Evolutionary conservation across 345 rosid genomes (phyloP).

Genomic region (Populus tremula): DNA sequence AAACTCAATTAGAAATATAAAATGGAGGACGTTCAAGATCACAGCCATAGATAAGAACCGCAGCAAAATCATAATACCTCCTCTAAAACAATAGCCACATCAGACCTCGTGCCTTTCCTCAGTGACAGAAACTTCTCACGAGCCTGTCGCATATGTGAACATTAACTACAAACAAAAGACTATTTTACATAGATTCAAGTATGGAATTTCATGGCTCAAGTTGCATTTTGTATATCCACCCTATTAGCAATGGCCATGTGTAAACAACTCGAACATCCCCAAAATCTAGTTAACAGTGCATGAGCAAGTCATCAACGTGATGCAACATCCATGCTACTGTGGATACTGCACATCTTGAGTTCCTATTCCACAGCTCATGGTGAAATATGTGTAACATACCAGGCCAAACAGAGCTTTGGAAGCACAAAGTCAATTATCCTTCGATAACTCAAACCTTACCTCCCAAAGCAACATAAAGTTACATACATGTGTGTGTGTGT

Average conservation of each 20-base stretch:
- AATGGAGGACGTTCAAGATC: neutral
- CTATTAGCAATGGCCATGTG: neutral
- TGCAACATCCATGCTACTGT: neutral
- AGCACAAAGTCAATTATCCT: neutral
- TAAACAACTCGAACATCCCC: neutral
- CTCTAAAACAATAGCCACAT: slow-evolving; percentile 66
- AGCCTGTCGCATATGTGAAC: slow-evolving; percentile 45
- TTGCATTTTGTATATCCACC: neutral
- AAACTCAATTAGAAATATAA: neutral
- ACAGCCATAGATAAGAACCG: slow-evolving; percentile 5
- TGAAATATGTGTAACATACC: neutral
- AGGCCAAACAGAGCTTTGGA: neutral
- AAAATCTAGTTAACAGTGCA: neutral
- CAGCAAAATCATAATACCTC: slow-evolving; percentile 52
- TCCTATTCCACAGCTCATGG: neutral
- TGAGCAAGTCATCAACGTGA: neutral
- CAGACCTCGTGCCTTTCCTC: slow-evolving; percentile 84
- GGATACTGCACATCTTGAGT: neutral
- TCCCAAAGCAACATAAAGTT: neutral
- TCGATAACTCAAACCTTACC: neutral
- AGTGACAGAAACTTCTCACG: slow-evolving; percentile 94
- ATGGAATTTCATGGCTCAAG: neutral
- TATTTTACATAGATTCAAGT: neutral
- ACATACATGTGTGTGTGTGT: too few relatives aligned
- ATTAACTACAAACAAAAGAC: neutral